Evolutionary conservation across 192 early-diverging fungal species (phyloP).

Genomic region (Mortierella antarctica): DNA sequence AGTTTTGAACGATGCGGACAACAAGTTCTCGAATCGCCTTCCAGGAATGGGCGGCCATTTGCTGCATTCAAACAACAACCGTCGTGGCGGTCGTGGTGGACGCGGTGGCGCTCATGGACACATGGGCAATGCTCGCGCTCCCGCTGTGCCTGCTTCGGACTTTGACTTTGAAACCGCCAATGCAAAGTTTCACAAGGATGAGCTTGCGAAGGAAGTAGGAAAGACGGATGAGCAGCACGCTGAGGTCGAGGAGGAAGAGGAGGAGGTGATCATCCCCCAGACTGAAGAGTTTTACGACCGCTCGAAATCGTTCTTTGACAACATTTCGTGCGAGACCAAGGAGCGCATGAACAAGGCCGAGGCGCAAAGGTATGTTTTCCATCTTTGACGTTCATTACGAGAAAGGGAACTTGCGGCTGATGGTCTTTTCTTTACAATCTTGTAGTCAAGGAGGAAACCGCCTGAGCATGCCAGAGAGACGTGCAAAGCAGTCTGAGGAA

Average conservation of each 20-base stretch:
- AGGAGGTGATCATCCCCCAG: conserved; percentile 62
- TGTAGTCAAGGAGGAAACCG: conserved; percentile 51
- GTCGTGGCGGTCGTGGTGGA: conserved; percentile 57
- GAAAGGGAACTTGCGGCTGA: no score
- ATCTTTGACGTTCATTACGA: background rate
- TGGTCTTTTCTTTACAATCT: conserved; percentile 4
- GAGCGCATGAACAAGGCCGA: conserved; percentile 75
- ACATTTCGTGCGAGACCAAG: conserved; percentile 97
- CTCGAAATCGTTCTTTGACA: conserved; percentile 92
- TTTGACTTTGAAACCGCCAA: conserved; percentile 98
- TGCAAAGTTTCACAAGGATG: conserved; percentile 93
- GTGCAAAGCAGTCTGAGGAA: conserved; percentile 86
- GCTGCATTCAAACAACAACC: conserved; percentile 57
- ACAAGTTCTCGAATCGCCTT: conserved; percentile 50
- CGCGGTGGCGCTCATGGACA: conserved; percentile 53
- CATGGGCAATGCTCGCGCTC: conserved; percentile 52
- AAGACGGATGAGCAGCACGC: conserved; percentile 55
- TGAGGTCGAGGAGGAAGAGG: conserved; percentile 62
- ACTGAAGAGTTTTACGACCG: conserved; percentile 79
- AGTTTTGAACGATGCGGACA: conserved; percentile 45
- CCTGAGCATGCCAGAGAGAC: conserved; percentile 71
- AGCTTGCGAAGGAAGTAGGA: conserved; percentile 80
- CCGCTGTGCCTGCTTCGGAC: conserved; percentile 73
- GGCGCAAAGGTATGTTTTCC: conserved; percentile 57
- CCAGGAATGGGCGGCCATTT: conserved; percentile 66